Percentiles rank a stretch among this genome's conserved stretches.
Conservation (phyloP, 306 rosid genomes). For the Notholithocarpus densiflorus region DNA sequence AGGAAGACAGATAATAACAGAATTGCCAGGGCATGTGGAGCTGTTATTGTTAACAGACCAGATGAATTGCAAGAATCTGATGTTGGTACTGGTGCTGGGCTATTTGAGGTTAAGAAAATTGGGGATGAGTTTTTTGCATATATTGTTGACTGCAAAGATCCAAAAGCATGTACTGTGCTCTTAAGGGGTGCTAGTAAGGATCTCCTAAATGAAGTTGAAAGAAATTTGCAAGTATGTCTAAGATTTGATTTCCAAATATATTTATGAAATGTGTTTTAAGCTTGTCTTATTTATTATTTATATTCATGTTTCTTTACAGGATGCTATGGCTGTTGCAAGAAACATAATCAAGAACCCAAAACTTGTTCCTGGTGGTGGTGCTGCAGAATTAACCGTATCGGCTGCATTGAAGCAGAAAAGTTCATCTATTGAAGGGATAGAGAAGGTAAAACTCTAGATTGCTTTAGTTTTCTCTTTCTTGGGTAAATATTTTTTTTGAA, state of each 20-base stretch:
- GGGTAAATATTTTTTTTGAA: background rate
- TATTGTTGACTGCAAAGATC: slow-evolving; percentile 87
- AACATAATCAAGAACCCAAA: slow-evolving; percentile 85
- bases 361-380: slow-evolving; percentile 98
- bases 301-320: slow-evolving; percentile 42
- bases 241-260: background rate
- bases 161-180: slow-evolving; percentile 83
- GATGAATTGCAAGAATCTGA: slow-evolving; percentile 95
- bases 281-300: no score
- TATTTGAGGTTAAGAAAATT: slow-evolving; percentile 89
- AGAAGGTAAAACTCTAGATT: slow-evolving; percentile 52
- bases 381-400: slow-evolving; percentile 89
- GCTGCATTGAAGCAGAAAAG: slow-evolving; percentile 92
- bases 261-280: slow-evolving; percentile 16
- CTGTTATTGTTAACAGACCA: slow-evolving; percentile 89
- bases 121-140: slow-evolving; percentile 84
- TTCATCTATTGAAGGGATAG: slow-evolving; percentile 91
- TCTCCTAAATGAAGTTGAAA: slow-evolving; percentile 85
- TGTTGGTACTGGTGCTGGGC: slow-evolving; percentile 92
- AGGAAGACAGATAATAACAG: slow-evolving; percentile 87
- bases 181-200: slow-evolving; percentile 91
- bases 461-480: background rate
- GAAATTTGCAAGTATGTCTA: slow-evolving; percentile 74
- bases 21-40: slow-evolving; percentile 93
- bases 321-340: slow-evolving; percentile 92